Evolutionary conservation across 1,284 basidiomycete species (phyloP), one percentile per base, ranked within the genome.

Genomic region (Cutaneotrichosporon spelunceum): DNA sequence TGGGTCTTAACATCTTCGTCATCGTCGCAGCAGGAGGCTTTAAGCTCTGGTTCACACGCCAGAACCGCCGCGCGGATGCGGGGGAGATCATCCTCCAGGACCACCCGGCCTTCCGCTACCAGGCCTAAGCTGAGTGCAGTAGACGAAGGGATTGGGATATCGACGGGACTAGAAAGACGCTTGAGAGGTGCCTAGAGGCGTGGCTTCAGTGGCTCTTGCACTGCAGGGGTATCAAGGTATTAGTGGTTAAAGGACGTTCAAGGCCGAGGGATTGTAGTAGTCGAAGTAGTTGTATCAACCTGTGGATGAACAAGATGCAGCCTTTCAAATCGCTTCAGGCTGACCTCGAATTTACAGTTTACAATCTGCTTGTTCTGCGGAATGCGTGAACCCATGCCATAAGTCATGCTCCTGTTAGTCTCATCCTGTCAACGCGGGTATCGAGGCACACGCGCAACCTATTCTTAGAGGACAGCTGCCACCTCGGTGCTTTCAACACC

Each of bases 1-100:
- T 67, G 13, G 66, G 29, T 9, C 52, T 62, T 26, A 60, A 65
- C 45, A 34, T 54, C 11, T 10, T 47, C 27, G 52, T 56, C 27
- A 34, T 59, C 27, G 8, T 59, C 27, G 11, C 34, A 19, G 26
- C 53, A 14, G 14, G 29, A 29, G 1, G 26, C 27, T 59, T 67
- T 19, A 44, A 56, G 39, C 9, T 62, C 30, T 60, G 44, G 34
- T 60, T 62, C 58, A 49, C 29, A 48, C 34, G 11, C 27, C 63
- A 62, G 53, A 67, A 67, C 60, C 27, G 48, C 16, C 48, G 54
- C n/a, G 63, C 63, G 7, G 56, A 65, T 50, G 50, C 58, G 13
- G 55, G 55, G 7, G 47, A 42, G 27, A 39, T 45, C 11, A 29
- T 65, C 24, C 53, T 65, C 33, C 60, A 65, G 50, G 63, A 57